Base-by-base conservation (phyloP, 2,329 filamentous ascomycete genomes). In the Fusarium sp. region DNA sequence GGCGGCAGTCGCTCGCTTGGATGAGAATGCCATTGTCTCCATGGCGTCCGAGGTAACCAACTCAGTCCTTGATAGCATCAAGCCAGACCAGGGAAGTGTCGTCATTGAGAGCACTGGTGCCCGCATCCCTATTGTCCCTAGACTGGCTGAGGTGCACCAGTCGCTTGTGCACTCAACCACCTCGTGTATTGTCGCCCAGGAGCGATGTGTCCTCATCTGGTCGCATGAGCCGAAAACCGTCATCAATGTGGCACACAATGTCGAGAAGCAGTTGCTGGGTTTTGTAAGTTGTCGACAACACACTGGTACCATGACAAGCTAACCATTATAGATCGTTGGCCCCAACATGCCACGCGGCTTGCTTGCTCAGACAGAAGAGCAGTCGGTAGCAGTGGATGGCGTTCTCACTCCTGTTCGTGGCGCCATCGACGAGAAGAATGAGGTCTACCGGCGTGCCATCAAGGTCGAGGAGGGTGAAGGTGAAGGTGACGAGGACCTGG, bases 391-490 rank as follows among this genome's bases (percentile, higher is more conserved):
- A n/a, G 41, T 68, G 4, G 65, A 66, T 3, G 57, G 60, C 0
- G 44, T 58, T 6, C 37, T 54, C 18, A 72, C 74, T 7, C 72
- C 73, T 9, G 62, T 76, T 6, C 73, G 74, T 13, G 74, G 74
- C 27, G 74, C 66, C 2, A 73, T 76, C 46, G 70, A 76, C 23
- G 74, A 76, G 62, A 74, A 61, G 34, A 66, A 76, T 43, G 69
- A 73, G 27, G 39, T 76, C 12, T 76, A 75, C 46, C 67, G 68
- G 12, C 65, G 60, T 1, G 74, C 74, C 9, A 67, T 76, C 54
- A 68, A 73, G 31, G 72, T 76, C 2, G 74, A 76, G 9, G 74
- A 76, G 53, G 74, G 74, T 1, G 61, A 79, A 5, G 62, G 40
- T 3, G 73, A 73, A 0, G 54, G 37, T 0, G 70, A 74, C 3